Conservation (phyloP, 1,284 basidiomycete genomes). For the Lentinula novae-zelandiae region DNA sequence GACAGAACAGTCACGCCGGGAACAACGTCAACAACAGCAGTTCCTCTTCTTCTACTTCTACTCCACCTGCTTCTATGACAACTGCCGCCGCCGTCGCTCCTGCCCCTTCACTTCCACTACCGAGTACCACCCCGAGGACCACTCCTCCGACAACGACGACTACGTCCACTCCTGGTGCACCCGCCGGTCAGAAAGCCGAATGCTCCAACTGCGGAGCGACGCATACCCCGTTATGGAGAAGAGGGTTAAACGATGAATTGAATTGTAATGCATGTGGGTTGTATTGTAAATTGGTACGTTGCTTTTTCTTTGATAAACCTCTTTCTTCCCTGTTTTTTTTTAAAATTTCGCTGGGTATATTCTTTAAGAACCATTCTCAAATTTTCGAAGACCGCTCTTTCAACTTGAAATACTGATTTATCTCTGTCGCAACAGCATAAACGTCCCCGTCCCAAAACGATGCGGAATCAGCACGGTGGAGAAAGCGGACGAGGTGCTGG, state of each 20-base stretch:
- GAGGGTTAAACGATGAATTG: conserved; percentile 78
- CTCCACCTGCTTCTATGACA: too few species aligned
- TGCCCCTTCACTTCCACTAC: too few species aligned
- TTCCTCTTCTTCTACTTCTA: too few species aligned
- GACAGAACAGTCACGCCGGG: too few species aligned
- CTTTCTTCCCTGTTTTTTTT: conserved; percentile 17
- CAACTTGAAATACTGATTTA: too few species aligned
- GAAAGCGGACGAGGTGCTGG: conserved; percentile 42
- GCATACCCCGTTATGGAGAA: conserved; percentile 77
- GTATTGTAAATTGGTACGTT: conserved; percentile 67
- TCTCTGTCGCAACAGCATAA: conserved; percentile 51
- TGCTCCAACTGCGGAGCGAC: conserved; percentile 82
- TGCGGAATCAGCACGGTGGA: conserved; percentile 64
- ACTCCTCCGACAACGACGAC: background rate
- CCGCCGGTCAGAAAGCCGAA: conserved; percentile 79
- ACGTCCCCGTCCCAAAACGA: conserved; percentile 78
- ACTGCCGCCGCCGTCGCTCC: too few species aligned
- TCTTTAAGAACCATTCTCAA: too few species aligned
- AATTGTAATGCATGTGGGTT: conserved; percentile 82
- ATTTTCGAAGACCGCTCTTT: too few species aligned
- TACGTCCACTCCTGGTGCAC: conserved; percentile 20
- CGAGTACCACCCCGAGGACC: too few species aligned
- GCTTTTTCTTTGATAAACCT: too few species aligned
- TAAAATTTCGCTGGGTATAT: conserved; percentile 6
- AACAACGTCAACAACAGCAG: too few species aligned